Evolutionary conservation across 352 stramenopile species (phyloP).

Genomic region (Globisporangium heterothallicum): DNA sequence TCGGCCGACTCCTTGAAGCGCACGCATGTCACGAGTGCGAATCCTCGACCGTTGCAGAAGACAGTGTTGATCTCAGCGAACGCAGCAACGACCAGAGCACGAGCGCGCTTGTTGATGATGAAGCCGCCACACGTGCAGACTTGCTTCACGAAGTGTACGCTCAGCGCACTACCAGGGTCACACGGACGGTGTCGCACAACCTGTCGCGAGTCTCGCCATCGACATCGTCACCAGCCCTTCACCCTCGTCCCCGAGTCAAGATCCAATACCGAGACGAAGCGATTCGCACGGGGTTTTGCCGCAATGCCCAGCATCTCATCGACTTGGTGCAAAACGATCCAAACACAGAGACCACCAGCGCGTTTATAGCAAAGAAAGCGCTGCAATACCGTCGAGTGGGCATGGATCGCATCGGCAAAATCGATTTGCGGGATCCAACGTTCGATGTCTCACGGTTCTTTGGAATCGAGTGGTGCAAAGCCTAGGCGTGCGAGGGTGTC

Average conservation of each 20-base stretch:
- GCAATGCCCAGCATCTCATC: slow-evolving; percentile 2
- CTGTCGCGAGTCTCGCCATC: too few species aligned
- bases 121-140: too few species aligned
- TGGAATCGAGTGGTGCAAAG: slow-evolving; percentile 10
- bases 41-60: too few species aligned
- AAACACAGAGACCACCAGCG: slow-evolving; percentile 4
- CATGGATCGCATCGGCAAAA: background rate
- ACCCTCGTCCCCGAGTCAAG: background rate
- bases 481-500: too few species aligned
- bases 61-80: too few species aligned
- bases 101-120: too few species aligned
- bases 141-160: too few species aligned
- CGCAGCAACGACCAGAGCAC: too few species aligned
- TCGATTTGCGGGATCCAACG: slow-evolving; percentile 2
- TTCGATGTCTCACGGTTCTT: slow-evolving; percentile 9
- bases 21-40: too few species aligned
- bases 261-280: slow-evolving; percentile 8
- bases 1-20: background rate
- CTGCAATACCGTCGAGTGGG: slow-evolving; percentile 5
- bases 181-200: background rate
- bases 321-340: slow-evolving; percentile 4
- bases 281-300: background rate
- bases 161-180: background rate
- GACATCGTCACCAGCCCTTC: background rate
- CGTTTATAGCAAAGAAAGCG: slow-evolving; percentile 6